These are phyloP conservation scores for Cryptosporidium ubiquitum DNA, from an alignment of 169 alveolate species.

Conservation along the genomic window DNA sequence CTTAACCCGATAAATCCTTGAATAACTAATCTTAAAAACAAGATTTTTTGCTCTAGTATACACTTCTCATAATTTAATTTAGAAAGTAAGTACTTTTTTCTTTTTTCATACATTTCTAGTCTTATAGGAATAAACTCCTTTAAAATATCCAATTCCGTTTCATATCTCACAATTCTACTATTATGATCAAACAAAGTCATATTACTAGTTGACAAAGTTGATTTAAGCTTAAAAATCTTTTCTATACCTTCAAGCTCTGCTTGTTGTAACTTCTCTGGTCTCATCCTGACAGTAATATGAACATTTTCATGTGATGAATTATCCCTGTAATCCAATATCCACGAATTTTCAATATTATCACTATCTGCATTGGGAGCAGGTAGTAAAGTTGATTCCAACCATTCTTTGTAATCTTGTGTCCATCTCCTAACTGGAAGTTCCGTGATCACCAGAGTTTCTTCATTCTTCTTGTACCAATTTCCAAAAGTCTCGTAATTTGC, in stretches of 20 bases:
- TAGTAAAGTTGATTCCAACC: conserved; percentile 85
- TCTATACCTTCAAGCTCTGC: conserved; percentile 88
- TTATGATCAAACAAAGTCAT: conserved; percentile 94
- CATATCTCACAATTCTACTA: conserved; percentile 90
- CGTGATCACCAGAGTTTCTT: conserved; percentile 84
- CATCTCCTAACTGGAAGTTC: conserved; percentile 98
- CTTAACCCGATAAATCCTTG: conserved; percentile 85
- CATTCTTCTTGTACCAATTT: conserved; percentile 81
- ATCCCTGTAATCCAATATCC: conserved; percentile 85
- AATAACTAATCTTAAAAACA: conserved; percentile 90
- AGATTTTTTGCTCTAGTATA: conserved; percentile 86
- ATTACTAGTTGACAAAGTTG: conserved; percentile 89
- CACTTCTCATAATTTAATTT: conserved; percentile 87
- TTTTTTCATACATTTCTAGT: conserved; percentile 87
- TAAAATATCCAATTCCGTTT: conserved; percentile 91
- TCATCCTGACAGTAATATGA: conserved; percentile 86
- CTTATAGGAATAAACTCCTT: conserved; percentile 93
- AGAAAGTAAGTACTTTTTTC: conserved; percentile 87
- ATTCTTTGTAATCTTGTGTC: conserved; percentile 96
- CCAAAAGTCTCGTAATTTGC: conserved; percentile 80
- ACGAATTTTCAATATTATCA: conserved; percentile 73
- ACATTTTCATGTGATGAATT: conserved; percentile 88
- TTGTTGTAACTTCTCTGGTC: conserved; percentile 78
- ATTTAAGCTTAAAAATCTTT: conserved; percentile 91
- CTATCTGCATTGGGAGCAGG: conserved; percentile 60